A percentile compares a stretch with the other conserved stretches of the same genome.
These are phyloP conservation scores for Xylaria venustula DNA, from an alignment of 495 filamentous ascomycete genomes.

Conservation along the genomic window DNA sequence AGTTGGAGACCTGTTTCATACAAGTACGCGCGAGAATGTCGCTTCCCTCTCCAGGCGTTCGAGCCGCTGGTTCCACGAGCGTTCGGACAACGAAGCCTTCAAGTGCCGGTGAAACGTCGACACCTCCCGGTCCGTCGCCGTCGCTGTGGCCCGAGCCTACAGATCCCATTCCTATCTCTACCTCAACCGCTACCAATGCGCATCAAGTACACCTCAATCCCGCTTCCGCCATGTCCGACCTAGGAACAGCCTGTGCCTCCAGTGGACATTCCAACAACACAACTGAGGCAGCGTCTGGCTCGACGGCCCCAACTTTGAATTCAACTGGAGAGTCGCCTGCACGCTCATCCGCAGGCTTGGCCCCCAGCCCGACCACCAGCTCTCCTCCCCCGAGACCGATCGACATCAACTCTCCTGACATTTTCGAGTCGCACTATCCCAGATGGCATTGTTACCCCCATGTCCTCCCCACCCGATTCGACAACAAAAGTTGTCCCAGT, in stretches of 20 bases:
- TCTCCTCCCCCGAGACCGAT: not conserved
- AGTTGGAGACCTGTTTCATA: too few relatives aligned
- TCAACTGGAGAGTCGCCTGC: too few relatives aligned
- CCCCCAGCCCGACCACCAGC: too few relatives aligned
- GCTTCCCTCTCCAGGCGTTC: not conserved
- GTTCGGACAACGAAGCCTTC: not conserved
- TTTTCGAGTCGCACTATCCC: constrained; percentile 10
- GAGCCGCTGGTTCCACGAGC: not conserved
- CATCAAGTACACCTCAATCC: not conserved
- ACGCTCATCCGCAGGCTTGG: too few relatives aligned
- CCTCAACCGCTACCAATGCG: not conserved
- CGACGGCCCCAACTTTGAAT: not conserved
- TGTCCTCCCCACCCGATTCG: constrained; percentile 7
- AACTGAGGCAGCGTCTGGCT: not conserved
- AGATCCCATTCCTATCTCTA: not conserved
- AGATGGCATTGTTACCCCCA: constrained; percentile 6
- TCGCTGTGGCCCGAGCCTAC: constrained; percentile 8
- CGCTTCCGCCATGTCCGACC: not conserved
- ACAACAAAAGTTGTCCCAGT: constrained; percentile 2
- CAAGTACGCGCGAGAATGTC: not conserved
- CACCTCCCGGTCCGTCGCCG: not conserved
- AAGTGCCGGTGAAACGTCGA: not conserved
- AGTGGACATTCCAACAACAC: not conserved
- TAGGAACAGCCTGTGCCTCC: not conserved
- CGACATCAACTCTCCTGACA: not conserved